A percentile compares a stretch with the other conserved stretches of the same genome.
These are phyloP conservation scores for Biscogniauxia sp. DNA, from an alignment of 2,329 filamentous ascomycete genomes.

Conservation along the genomic window DNA sequence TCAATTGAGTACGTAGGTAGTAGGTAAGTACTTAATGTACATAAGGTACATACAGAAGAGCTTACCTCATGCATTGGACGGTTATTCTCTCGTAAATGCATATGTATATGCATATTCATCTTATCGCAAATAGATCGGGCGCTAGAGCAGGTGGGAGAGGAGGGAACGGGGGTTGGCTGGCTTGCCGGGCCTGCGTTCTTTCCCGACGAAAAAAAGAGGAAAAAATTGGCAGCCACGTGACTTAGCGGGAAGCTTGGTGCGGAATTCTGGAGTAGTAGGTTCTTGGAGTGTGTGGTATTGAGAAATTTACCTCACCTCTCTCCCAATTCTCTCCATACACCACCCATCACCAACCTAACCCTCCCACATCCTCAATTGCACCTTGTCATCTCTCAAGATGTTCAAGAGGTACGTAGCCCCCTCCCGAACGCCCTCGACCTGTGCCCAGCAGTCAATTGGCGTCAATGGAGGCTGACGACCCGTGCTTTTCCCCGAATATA, in stretches of 20 bases:
- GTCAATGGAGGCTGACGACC: slow-evolving; percentile 50
- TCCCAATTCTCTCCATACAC: slow-evolving; percentile 28
- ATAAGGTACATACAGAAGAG: too few relatives aligned
- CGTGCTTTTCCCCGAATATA: slow-evolving; percentile 38
- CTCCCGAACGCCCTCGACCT: not conserved
- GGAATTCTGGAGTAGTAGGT: not conserved
- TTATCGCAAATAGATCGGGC: too few relatives aligned
- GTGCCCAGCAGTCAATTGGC: not conserved
- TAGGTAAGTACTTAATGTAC: too few relatives aligned
- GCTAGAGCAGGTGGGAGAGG: too few relatives aligned
- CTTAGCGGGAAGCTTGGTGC: not conserved
- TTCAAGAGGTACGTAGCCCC: slow-evolving; percentile 69
- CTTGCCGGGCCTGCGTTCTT: not conserved
- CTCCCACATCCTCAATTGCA: slow-evolving; percentile 58
- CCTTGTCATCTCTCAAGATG: slow-evolving; percentile 72
- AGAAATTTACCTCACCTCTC: slow-evolving; percentile 4
- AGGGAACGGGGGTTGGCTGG: too few relatives aligned
- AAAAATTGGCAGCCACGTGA: not conserved
- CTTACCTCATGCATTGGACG: too few relatives aligned
- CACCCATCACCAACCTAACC: slow-evolving; percentile 51
- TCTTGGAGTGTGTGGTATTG: not conserved
- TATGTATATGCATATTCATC: too few relatives aligned
- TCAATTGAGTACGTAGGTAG: too few relatives aligned
- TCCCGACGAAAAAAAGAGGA: not conserved
- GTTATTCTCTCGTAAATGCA: too few relatives aligned